Evolutionary conservation across 495 filamentous ascomycete species (phyloP), one percentile per base, ranked within the genome.

Genomic region (Aspergillus incahuasiensis): DNA sequence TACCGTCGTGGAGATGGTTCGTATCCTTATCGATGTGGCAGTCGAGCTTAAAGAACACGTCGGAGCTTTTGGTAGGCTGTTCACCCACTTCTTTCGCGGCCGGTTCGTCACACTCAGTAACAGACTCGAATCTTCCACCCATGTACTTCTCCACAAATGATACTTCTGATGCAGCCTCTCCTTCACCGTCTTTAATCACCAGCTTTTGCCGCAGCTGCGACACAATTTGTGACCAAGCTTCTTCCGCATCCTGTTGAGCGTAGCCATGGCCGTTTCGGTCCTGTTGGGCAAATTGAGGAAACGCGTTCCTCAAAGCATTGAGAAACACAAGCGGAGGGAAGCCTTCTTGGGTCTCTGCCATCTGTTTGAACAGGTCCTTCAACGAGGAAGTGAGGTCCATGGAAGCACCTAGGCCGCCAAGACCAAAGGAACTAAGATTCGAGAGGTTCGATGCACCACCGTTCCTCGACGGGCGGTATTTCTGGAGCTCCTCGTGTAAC

Each of bases 161-260:
- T 2, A 73, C 64, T 6, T 85, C 81, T 16, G 70, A 60, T 6
- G 72, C 60, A 2, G 72, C 66, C 18, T 74, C 71, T 8, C 67
- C 65, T 9, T 74, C 74, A 3, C 74, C 78, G 3, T 81, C 80
- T 54, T 81, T 82, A 52, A 88, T 73, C 66, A 86, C 87, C 52
- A 97, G 72, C 67, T 89, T 95, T 58, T 87, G 80, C 30, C 87
- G 85, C 43, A 98, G 75, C 66, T 92, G 88, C n/a, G 84, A 82
- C 6, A 98, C 68, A 48, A 98, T 96, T 66, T 97, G 92, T 19
- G 95, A 95, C 89, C 92, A 98, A 16, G 91, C 95, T 68, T 98
- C 94, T 66, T 98, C 94, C 1, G 94, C 94, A 75, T 98, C 94
- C 72, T 98, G 94, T 65, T 98, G 94, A 7, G 92, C 90, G 66